Evolutionary conservation across 495 filamentous ascomycete species (phyloP).

Genomic region (Penicillium egyptiacum): DNA sequence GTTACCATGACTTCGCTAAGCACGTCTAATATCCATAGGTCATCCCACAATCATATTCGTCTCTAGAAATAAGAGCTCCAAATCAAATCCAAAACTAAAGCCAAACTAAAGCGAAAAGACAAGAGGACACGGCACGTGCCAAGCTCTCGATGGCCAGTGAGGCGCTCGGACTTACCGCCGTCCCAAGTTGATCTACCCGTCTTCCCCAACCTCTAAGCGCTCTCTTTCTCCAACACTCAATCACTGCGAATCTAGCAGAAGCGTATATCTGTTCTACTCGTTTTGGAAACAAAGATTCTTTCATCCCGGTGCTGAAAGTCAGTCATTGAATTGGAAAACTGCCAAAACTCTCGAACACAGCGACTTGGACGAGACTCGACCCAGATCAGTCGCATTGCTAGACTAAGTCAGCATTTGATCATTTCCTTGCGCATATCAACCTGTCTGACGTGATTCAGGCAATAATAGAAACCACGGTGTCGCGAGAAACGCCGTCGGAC

Average conservation of each 20-base stretch:
- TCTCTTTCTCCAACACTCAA: conserved; percentile 22
- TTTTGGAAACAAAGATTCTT: background rate
- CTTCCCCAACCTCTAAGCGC: conserved; percentile 23
- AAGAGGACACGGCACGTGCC: conserved; percentile 7
- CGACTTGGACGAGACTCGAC: background rate
- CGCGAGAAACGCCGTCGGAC: conserved; percentile 61
- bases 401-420: conserved; percentile 20
- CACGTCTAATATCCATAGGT: background rate
- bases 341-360: background rate
- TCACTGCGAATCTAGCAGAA: background rate
- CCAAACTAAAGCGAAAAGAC: background rate
- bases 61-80: background rate
- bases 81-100: background rate
- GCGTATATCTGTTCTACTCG: background rate
- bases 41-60: background rate
- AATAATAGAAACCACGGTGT: conserved; percentile 58
- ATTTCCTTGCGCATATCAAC: background rate
- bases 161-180: conserved; percentile 19
- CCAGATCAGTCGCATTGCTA: conserved; percentile 29
- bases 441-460: conserved; percentile 8
- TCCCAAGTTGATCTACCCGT: conserved; percentile 15
- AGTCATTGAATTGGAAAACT: background rate
- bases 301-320: background rate
- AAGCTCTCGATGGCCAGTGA: conserved; percentile 9
- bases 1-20: background rate